Conservation (phyloP, 75 land plant genomes). For the Isoetes taiwanensis region DNA sequence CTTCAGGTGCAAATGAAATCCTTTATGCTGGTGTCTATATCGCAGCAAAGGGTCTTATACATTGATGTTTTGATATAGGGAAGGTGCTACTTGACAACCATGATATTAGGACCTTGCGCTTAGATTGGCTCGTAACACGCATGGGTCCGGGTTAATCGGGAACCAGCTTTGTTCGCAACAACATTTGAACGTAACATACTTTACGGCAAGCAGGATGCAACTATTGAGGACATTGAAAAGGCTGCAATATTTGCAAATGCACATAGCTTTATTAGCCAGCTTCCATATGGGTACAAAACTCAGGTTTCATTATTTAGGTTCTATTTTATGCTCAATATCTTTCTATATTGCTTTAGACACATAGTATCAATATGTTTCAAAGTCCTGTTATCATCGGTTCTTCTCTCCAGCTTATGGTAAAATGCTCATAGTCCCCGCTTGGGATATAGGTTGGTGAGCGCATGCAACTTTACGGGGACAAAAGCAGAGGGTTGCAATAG, state of each 20-base stretch:
- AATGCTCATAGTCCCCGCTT: no score
- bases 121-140: background rate
- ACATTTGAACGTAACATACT: background rate
- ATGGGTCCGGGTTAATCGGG: background rate
- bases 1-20: background rate
- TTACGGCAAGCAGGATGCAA: background rate
- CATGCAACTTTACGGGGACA: background rate
- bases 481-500: slow-evolving; percentile 1
- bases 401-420: no score
- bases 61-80: background rate
- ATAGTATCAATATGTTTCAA: no score
- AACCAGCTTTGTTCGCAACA: slow-evolving; percentile 4
- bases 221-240: background rate
- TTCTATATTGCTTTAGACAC: no score
- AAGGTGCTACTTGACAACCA: background rate
- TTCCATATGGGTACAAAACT: slow-evolving; percentile 5
- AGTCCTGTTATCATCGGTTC: no score
- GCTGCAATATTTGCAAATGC: slow-evolving; percentile 5
- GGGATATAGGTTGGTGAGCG: slow-evolving; percentile 1
- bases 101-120: background rate
- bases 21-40: no score
- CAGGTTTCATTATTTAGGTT: no score
- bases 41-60: no score
- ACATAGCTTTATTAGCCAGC: slow-evolving; percentile 2
- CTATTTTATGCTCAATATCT: no score